Conservation (phyloP, 257 asterid genomes). For the Rubia yunnanensis region DNA sequence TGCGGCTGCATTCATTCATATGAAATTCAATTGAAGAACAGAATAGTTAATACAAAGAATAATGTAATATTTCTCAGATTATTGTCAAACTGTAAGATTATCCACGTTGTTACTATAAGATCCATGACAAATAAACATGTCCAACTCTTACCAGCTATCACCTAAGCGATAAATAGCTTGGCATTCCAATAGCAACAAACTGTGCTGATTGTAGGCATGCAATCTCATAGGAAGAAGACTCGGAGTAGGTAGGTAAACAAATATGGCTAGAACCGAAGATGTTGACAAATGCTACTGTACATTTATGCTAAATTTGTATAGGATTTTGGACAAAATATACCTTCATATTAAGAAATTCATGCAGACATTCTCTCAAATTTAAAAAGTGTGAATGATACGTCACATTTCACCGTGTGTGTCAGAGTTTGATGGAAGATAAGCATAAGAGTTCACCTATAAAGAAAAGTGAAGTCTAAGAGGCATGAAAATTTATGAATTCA, state of each 20-base stretch:
- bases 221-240: background rate
- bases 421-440: constrained; percentile 81
- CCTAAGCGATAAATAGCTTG: constrained; percentile 90
- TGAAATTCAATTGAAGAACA: background rate
- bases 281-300: background rate
- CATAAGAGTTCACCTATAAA: constrained; percentile 85
- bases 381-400: constrained; percentile 54
- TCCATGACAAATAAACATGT: background rate
- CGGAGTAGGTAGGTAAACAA: background rate
- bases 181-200: constrained; percentile 86
- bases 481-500: background rate
- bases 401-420: constrained; percentile 46
- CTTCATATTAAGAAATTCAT: constrained; percentile 81
- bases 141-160: constrained; percentile 69
- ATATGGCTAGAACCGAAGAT: too few relatives aligned
- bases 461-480: background rate
- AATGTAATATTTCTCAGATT: background rate
- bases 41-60: background rate
- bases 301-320: background rate
- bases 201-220: constrained; percentile 63
- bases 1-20: background rate
- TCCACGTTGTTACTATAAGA: background rate
- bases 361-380: constrained; percentile 78
- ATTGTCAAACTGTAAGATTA: background rate
- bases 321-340: constrained; percentile 28